phyloP scores from a whole-genome alignment of 1,139 yeast species.

The Nakaseomyces delphensis region DNA sequence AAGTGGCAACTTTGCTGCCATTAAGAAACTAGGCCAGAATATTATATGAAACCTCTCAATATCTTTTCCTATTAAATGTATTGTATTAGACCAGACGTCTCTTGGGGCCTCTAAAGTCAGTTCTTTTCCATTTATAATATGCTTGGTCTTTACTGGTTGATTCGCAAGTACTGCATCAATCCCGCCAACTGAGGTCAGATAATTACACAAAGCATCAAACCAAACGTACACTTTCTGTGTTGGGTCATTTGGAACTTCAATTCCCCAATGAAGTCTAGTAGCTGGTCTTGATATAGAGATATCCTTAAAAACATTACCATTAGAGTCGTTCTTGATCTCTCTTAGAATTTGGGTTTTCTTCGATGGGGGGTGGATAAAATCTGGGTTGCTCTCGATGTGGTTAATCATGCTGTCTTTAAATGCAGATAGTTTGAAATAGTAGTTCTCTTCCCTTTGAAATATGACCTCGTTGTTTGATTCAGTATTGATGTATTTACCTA shows the following conservation, averaged over 20 bases:
- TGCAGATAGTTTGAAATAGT: constrained; percentile 66
- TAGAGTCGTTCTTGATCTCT: constrained; percentile 42
- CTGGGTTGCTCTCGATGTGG: constrained; percentile 34
- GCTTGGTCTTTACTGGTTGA: constrained; percentile 18
- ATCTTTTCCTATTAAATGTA: constrained; percentile 88
- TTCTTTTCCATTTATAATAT: constrained; percentile 39
- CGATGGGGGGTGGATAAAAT: constrained; percentile 56
- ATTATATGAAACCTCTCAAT: constrained; percentile 80
- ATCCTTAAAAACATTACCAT: constrained; percentile 43
- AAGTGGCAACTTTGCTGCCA: constrained; percentile 67
- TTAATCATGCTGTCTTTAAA: constrained; percentile 48
- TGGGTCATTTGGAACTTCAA: constrained; percentile 73
- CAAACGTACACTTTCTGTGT: constrained; percentile 85
- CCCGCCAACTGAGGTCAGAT: constrained; percentile 67
- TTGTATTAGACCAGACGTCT: constrained; percentile 35
- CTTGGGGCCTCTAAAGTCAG: constrained; percentile 7
- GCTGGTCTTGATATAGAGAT: constrained; percentile 80
- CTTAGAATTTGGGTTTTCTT: constrained; percentile 48
- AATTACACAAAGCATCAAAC: constrained; percentile 91
- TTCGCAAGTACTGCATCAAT: constrained; percentile 31
- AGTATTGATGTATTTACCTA: constrained; percentile 39
- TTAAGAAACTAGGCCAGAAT: constrained; percentile 87
- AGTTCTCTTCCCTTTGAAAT: constrained; percentile 73
- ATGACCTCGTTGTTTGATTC: constrained; percentile 74
- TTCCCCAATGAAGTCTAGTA: constrained; percentile 78